Percentiles rank a stretch among this genome's conserved stretches.
Conservation (phyloP, 2,329 filamentous ascomycete genomes). For the Nakataea oryzae region DNA sequence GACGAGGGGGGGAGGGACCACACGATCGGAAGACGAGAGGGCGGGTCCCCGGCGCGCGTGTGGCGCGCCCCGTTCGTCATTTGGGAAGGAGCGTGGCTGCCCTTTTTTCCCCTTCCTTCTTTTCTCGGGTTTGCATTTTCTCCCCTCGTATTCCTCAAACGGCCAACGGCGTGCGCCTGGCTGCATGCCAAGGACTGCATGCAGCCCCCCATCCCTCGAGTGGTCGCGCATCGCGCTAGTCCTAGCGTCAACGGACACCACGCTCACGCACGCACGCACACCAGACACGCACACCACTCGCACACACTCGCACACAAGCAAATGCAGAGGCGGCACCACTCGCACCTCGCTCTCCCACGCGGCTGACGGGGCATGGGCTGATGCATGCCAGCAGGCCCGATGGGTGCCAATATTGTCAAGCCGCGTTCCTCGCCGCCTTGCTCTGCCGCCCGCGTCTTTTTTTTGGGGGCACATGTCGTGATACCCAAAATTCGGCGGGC, state of each 20-base stretch:
- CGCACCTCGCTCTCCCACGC: not conserved
- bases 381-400: not conserved
- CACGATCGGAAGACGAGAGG: not conserved
- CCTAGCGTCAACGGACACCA: not conserved
- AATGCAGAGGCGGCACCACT: not conserved
- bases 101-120: not conserved
- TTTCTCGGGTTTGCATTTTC: not conserved
- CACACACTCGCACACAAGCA: not conserved
- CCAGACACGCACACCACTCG: not conserved
- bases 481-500: not conserved
- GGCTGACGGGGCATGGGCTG: not conserved
- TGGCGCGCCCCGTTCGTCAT: not conserved
- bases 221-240: too few species aligned
- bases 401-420: not conserved
- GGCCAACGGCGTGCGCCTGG: not conserved
- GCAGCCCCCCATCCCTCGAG: not conserved
- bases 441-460: not conserved
- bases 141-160: not conserved
- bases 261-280: not conserved
- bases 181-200: not conserved
- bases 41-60: not conserved
- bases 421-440: not conserved
- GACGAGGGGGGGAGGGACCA: not conserved
- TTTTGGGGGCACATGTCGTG: not conserved
- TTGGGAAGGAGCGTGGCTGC: too few species aligned